Evolutionary conservation across 2,329 filamentous ascomycete species (phyloP), one percentile per base, ranked within the genome.

Genomic region (Alternaria triticimaculans): DNA sequence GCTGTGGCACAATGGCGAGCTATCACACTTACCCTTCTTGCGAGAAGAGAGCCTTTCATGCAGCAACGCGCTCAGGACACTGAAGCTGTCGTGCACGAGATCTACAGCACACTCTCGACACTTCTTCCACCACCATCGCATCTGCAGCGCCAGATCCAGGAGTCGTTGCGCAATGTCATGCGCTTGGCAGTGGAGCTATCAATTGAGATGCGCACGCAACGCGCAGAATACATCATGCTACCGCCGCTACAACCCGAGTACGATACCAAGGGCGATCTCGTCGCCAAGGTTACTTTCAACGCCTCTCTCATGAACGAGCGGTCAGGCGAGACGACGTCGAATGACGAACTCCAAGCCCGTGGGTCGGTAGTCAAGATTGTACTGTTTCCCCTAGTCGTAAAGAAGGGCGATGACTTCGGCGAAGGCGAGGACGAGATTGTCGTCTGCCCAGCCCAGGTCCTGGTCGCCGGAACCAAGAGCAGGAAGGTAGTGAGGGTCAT

Each of bases 1-100:
- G 94, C 96, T n/a, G 95, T 99, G 48, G 93, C 96, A 60, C 94
- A 96, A 82, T 99, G 96, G 96, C 93, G 96, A 66, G 94, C 96
- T 58, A 95, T 96, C 43, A 99, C 96, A 12, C 86, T 99, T 50
- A 97, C 94, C 1, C 87, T 99, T 6, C 89, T 99, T 20, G 89
- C 93, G 30, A 92, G 89, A 78, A 89, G 95, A 50, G 87, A 90
- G 14, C 84, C 88, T n/a, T 99, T 98, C 82, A 87, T 88, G 67
- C 85, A 89, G 57, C 94, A 97, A 81, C 91, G 94, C 73, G 89
- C 92, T 58, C 89, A 92, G 72, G 96, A 99, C 81, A 97, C 94
- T 4, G 94, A 98, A 82, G 94, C 94, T 30, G 95, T 99, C n/a
- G 92, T 96, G 28, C 89, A 96, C 74, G 94, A 94, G 73, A 90